phyloP scores from a whole-genome alignment of 768 basidiomycete species.

The Russula griseocarnosa region DNA sequence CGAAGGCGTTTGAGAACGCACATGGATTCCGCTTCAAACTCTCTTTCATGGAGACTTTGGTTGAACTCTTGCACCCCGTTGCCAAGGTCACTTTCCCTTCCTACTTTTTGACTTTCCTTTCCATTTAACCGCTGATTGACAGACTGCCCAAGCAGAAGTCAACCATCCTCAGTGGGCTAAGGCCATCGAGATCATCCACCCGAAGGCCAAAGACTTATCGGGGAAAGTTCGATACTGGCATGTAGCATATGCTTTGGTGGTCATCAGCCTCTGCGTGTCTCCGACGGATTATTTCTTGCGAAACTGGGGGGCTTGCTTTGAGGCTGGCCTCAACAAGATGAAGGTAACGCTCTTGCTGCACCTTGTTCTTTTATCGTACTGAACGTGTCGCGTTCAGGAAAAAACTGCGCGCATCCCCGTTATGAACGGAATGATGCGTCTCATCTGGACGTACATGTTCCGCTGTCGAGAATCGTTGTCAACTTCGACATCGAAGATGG shows the following conservation, averaged over 20 bases:
- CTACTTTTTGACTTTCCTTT: not conserved
- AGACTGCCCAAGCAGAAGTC: constrained; percentile 94
- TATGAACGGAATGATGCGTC: constrained; percentile 76
- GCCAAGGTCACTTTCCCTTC: constrained; percentile 56
- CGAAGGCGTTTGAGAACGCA: constrained; percentile 76
- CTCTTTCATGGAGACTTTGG: constrained; percentile 79
- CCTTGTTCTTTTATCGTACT: not conserved
- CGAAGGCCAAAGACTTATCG: constrained; percentile 81
- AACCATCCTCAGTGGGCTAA: constrained; percentile 95
- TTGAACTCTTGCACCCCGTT: constrained; percentile 76
- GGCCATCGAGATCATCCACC: constrained; percentile 79
- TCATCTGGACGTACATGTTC: constrained; percentile 95
- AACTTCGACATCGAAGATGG: constrained; percentile 75
- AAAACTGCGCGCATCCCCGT: constrained; percentile 63
- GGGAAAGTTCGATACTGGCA: constrained; percentile 87
- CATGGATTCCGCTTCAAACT: constrained; percentile 81
- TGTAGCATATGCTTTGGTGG: constrained; percentile 77
- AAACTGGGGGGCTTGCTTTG: constrained; percentile 74
- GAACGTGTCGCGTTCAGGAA: constrained; percentile 50
- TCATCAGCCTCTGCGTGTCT: constrained; percentile 82
- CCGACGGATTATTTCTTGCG: constrained; percentile 81
- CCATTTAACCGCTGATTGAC: not conserved
- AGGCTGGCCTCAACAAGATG: constrained; percentile 66
- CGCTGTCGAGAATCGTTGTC: constrained; percentile 84
- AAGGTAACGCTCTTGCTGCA: constrained; percentile 53